Conservation (phyloP, 1,284 basidiomycete genomes). For the Peniophora sp. region DNA sequence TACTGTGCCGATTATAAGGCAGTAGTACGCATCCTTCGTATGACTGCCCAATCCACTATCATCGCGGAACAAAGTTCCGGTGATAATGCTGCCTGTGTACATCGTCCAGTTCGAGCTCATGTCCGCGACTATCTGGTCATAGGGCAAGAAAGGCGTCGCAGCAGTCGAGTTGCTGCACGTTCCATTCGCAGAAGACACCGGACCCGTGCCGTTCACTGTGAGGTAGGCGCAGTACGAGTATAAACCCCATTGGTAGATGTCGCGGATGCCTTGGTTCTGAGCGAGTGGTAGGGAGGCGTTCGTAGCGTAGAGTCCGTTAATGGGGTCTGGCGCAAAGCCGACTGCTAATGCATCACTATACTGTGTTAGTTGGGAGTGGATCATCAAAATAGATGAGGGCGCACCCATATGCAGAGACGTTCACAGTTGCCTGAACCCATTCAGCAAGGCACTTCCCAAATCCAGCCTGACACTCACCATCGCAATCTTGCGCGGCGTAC, state of each 20-base stretch:
- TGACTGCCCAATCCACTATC: slow-evolving; percentile 54
- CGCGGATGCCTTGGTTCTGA: slow-evolving; percentile 50
- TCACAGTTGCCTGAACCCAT: slow-evolving; percentile 49
- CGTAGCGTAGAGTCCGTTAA: slow-evolving; percentile 57
- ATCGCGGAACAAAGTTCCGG: slow-evolving; percentile 47
- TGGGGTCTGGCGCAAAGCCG: slow-evolving; percentile 45
- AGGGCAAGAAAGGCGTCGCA: slow-evolving; percentile 55
- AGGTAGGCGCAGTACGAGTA: slow-evolving; percentile 73
- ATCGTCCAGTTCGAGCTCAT: slow-evolving; percentile 55
- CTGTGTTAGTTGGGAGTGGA: slow-evolving; percentile 6
- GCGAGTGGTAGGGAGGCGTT: slow-evolving; percentile 59
- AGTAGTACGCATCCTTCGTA: slow-evolving; percentile 66
- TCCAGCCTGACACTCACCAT: slow-evolving; percentile 43
- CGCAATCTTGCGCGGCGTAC: slow-evolving; percentile 58
- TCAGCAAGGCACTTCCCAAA: slow-evolving; percentile 3
- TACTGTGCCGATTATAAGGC: slow-evolving; percentile 66
- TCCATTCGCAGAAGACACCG: slow-evolving; percentile 33
- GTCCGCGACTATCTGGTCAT: slow-evolving; percentile 52
- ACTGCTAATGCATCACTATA: slow-evolving; percentile 28
- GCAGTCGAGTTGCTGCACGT: slow-evolving; percentile 56
- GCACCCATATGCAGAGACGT: slow-evolving; percentile 64
- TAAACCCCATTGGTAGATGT: slow-evolving; percentile 67
- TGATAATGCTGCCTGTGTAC: slow-evolving; percentile 48
- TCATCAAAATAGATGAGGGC: slow-evolving; percentile 14
- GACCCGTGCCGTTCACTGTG: slow-evolving; percentile 19